A percentile compares a stretch with the other conserved stretches of the same genome.
Evolutionary conservation across 345 rosid genomes (phyloP).

Genomic region (Aquilaria yunnanensis): DNA sequence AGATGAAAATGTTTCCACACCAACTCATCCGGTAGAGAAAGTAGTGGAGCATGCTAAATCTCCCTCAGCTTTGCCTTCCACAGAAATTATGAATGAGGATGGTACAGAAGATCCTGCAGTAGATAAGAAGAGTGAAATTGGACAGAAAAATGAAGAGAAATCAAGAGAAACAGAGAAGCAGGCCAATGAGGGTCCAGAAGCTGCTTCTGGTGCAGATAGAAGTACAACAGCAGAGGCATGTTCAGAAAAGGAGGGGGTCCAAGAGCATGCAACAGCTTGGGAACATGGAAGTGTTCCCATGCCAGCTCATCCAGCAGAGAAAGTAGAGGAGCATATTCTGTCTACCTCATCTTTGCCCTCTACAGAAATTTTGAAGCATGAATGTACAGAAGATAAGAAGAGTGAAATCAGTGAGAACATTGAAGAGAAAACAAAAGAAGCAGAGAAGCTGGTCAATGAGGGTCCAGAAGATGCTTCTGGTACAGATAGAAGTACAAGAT

Average conservation of each 20-base stretch:
- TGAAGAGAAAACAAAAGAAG: slow-evolving; percentile 14
- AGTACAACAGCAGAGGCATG: slow-evolving; percentile 10
- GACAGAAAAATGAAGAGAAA: slow-evolving; percentile 10
- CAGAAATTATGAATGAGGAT: neutral
- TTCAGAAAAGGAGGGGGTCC: slow-evolving; percentile 13
- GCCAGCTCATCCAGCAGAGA: slow-evolving; percentile 16
- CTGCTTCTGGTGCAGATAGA: slow-evolving; percentile 6
- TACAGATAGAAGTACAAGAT: slow-evolving; percentile 6
- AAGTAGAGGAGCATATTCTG: slow-evolving; percentile 22
- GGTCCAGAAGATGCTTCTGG: slow-evolving; percentile 8
- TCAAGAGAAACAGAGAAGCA: slow-evolving; percentile 6
- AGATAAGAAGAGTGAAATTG: neutral
- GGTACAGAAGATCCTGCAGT: no score
- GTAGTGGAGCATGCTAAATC: slow-evolving; percentile 21
- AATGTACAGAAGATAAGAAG: neutral
- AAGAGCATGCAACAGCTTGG: slow-evolving; percentile 14
- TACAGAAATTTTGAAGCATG: neutral
- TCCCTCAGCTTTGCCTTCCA: slow-evolving; percentile 1
- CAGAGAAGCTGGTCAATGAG: slow-evolving; percentile 7
- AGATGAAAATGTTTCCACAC: slow-evolving; percentile 16
- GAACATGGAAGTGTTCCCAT: slow-evolving; percentile 15
- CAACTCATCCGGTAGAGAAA: slow-evolving; percentile 19
- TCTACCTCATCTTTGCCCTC: slow-evolving; percentile 7
- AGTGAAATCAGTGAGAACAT: neutral
- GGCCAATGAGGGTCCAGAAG: slow-evolving; percentile 9